phyloP scores from a whole-genome alignment of 2,329 filamentous ascomycete genomes.

The Aspergillus ochraceus region DNA sequence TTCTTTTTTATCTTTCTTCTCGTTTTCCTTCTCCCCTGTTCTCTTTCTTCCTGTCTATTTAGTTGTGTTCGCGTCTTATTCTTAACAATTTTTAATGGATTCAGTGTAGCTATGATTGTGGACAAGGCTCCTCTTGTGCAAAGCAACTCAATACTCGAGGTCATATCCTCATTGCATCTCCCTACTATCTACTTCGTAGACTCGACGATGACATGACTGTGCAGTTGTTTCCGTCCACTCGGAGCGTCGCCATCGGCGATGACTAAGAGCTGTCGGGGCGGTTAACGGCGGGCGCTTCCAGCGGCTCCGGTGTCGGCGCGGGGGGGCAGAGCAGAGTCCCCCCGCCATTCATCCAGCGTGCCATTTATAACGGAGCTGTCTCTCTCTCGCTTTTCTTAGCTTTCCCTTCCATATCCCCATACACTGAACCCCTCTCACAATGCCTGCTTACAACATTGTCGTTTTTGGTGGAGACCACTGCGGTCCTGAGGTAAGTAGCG shows the following conservation, averaged over 20 bases:
- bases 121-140: background rate
- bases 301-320: slow-evolving; percentile 29
- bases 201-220: slow-evolving; percentile 1
- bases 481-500: slow-evolving; percentile 72
- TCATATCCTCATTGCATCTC: background rate
- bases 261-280: background rate
- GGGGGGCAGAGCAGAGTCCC: slow-evolving; percentile 15
- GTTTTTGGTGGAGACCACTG: slow-evolving; percentile 83
- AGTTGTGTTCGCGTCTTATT: slow-evolving; percentile 5
- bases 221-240: background rate
- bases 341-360: slow-evolving; percentile 1
- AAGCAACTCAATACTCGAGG: background rate
- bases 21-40: slow-evolving; percentile 1
- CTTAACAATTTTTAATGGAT: slow-evolving; percentile 18
- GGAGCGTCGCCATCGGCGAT: background rate
- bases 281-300: slow-evolving; percentile 1
- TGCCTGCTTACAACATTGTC: slow-evolving; percentile 74
- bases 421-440: slow-evolving; percentile 38
- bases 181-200: background rate
- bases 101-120: slow-evolving; percentile 6
- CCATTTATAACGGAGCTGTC: slow-evolving; percentile 12
- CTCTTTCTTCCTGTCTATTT: slow-evolving; percentile 12
- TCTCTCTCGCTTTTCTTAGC: slow-evolving; percentile 1
- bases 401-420: slow-evolving; percentile 3
- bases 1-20: slow-evolving; percentile 5